Conservation (phyloP, 371 early-diverging fungal species). For the Mucor plumbeus region DNA sequence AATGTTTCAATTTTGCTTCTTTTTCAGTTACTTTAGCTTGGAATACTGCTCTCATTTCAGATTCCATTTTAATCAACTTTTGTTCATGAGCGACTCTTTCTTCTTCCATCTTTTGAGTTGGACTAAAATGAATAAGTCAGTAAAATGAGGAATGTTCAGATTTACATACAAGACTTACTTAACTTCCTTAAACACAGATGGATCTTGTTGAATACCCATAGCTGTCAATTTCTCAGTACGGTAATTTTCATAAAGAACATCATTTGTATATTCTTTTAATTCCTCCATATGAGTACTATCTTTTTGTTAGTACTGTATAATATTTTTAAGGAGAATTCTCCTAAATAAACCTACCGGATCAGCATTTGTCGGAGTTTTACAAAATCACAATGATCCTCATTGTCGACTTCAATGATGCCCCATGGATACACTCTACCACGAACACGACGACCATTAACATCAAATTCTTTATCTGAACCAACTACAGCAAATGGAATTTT, state of each 20-base stretch:
- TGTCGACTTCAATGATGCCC: constrained; percentile 95
- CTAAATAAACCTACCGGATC: constrained; percentile 55
- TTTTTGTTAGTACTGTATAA: background rate
- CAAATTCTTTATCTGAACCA: constrained; percentile 90
- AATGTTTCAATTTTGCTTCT: constrained; percentile 93
- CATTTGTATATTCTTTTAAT: constrained; percentile 91
- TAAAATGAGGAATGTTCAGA: background rate
- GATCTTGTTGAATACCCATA: constrained; percentile 81
- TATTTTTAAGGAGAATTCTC: background rate
- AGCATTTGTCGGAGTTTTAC: constrained; percentile 92
- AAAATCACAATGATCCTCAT: constrained; percentile 92
- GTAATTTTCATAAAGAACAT: constrained; percentile 94
- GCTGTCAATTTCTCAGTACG: constrained; percentile 89
- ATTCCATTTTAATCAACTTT: constrained; percentile 96
- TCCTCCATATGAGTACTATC: constrained; percentile 88
- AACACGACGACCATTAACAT: constrained; percentile 78
- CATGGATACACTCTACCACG: constrained; percentile 95
- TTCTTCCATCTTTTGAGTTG: constrained; percentile 91
- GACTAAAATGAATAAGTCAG: constrained; percentile 43
- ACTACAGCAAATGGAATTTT: constrained; percentile 97
- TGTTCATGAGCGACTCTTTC: constrained; percentile 90
- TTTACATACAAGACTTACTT: constrained; percentile 46
- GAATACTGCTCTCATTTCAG: constrained; percentile 97
- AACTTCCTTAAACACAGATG: constrained; percentile 80
- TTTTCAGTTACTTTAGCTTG: constrained; percentile 97